These are phyloP conservation scores for Tricholoma saponaceum DNA, from an alignment of 768 basidiomycete genomes.

Conservation along the genomic window DNA sequence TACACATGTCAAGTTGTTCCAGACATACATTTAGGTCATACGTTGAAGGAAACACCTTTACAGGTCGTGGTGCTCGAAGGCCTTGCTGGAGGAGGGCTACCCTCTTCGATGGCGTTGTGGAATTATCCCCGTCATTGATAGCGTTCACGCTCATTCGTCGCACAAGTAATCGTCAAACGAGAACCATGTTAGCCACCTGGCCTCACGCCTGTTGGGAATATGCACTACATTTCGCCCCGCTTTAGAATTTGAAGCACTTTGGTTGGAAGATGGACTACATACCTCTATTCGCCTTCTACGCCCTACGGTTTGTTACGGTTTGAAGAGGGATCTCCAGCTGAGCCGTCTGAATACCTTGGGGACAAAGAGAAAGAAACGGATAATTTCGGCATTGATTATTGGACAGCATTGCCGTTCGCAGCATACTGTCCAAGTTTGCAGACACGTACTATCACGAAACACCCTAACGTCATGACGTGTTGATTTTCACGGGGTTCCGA, in stretches of 20 bases:
- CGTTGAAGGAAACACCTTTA: slow-evolving; percentile 13
- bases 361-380: neutral
- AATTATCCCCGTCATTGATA: slow-evolving; percentile 15
- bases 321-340: neutral
- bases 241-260: slow-evolving; percentile 18
- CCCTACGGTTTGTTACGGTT: neutral
- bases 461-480: neutral
- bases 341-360: neutral
- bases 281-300: neutral
- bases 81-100: slow-evolving; percentile 16
- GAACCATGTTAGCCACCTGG: slow-evolving; percentile 19
- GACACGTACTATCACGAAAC: neutral
- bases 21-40: slow-evolving; percentile 11
- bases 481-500: neutral
- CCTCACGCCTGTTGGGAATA: slow-evolving; percentile 23
- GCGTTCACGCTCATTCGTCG: slow-evolving; percentile 23
- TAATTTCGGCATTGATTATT: neutral
- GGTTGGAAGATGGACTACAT: slow-evolving; percentile 18
- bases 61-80: slow-evolving; percentile 23
- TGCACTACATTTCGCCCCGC: slow-evolving; percentile 12
- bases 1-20: slow-evolving; percentile 18
- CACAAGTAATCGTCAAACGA: slow-evolving; percentile 18
- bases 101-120: slow-evolving; percentile 16
- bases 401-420: neutral
- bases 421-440: neutral